Base-by-base conservation (phyloP, 306 rosid species). In the Rosa rugosa region DNA sequence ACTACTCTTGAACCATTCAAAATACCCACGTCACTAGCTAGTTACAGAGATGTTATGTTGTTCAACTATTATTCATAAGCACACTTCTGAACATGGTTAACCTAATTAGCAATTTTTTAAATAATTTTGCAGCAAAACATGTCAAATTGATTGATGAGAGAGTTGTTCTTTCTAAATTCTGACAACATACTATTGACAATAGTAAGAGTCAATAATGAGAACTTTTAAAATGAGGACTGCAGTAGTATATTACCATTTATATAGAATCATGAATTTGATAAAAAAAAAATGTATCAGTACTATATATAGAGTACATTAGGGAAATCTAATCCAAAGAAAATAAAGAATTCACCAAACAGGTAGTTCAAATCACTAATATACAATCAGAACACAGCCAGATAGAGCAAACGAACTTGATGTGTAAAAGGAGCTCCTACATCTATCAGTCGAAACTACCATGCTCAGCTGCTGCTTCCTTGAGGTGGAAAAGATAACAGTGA, bases 401-500 rank as follows among this genome's bases (percentile, higher is more conserved):
- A 83, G 87, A 81, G 69, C 60, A 87, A 78, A 31, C 62, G 36
- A 85, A 72, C 74, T 86, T 69, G 88, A 81, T 77, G 86, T 83
- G 75, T 76, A 75, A 64, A 45, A 73, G 76, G 87, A 22, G 56
- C 80, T 81, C 81, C 83, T 79, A 69, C 79, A 63, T 53, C 72
- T 67, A 87, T 88, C 87, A 79, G 87, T 87, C 54, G 79, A 64
- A 76, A 80, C 83, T 66, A 80, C 47, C 49, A 71, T 41, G 65
- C 79, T 42, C 23, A 36, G 80, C 80, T 56, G 78, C 67, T 83
- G 81, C 84, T 80, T 82, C 87, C 76, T 75, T 76, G 49, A 84
- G 87, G 83, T 69, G 25, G 89, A 78, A 78, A 82, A 84, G 75
- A 79, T 78, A 75, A 77, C 78, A 27, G 81, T 80, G 73, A 78